Evolutionary conservation across 2,329 filamentous ascomycete species (phyloP), one percentile per base, ranked within the genome.

Genomic region (Xylariaceae sp.): DNA sequence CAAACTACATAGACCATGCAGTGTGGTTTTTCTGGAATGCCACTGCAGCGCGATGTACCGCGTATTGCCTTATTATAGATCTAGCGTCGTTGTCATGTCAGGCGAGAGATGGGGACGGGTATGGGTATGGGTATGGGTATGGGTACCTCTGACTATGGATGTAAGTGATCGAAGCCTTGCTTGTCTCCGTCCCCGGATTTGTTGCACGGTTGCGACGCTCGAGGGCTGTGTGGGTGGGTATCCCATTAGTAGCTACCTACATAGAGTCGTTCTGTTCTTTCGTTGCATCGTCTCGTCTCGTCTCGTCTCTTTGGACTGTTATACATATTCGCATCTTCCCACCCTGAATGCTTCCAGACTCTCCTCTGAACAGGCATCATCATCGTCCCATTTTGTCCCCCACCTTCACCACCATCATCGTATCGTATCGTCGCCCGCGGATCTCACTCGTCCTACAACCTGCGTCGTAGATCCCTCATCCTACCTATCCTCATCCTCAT

Each of bases 391-490:
- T 30, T 23, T 30, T 35, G 4, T 35, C 11, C 49, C 49, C 23
- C 30, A 34, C 49, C 23, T 13, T 13, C 10, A 30, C 23, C 23
- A 4, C 5, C 23, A 30, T 30, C 23, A 30, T 30, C 23, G 23
- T 30, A 30, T 30, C 23, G 23, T 30, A 30, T 30, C 23, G 23
- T 30, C 23, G 23, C 3, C 23, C 23, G 23, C 23, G 23, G 23
- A 30, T 30, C 23, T 30, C 39, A 30, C 30, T 56, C 53, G 47
- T 59, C 53, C 56, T 62, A 49, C 58, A 53, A 53, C 41, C 41
- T 44, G 47, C 48, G 53, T 15, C 37, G 39, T 51, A 59, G 44
- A 59, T 47, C 41, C 11, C 41, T 45, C 41, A 45, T 45, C 41
- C 41, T 45, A 18, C 17, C 17, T 18, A 18, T 18, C 11, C 41